A percentile compares a stretch with the other conserved stretches of the same genome.
These are phyloP conservation scores for maize (Zea mays) DNA, from an alignment of 176 grass and related monocot species.

Conservation along the genomic window Zm-B73-REFERENCE-NAM-5.0 NC_050097.1:185863001-185863500, in stretches of 20 bases:
- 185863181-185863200: neutral
- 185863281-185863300: constrained; percentile 25
- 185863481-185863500: constrained; percentile 7
- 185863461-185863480: neutral
- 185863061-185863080: neutral
- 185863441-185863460: constrained; percentile 25
- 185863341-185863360: neutral
- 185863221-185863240: neutral
- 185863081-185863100: neutral
- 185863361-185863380: neutral
- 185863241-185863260: constrained; percentile 1
- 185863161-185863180: constrained; percentile 7
- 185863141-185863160: neutral
- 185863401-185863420: constrained; percentile 14
- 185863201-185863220: neutral
- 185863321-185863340: constrained; percentile 10
- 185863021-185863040: neutral
- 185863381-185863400: neutral
- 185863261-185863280: constrained; percentile 33
- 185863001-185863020: neutral
- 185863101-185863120: constrained; percentile 1
- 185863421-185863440: constrained; percentile 22
- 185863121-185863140: constrained; percentile 29
- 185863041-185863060: neutral
- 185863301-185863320: neutral